Conservation (phyloP, 768 basidiomycete species). For the Hebeloma cylindrosporum region DNA sequence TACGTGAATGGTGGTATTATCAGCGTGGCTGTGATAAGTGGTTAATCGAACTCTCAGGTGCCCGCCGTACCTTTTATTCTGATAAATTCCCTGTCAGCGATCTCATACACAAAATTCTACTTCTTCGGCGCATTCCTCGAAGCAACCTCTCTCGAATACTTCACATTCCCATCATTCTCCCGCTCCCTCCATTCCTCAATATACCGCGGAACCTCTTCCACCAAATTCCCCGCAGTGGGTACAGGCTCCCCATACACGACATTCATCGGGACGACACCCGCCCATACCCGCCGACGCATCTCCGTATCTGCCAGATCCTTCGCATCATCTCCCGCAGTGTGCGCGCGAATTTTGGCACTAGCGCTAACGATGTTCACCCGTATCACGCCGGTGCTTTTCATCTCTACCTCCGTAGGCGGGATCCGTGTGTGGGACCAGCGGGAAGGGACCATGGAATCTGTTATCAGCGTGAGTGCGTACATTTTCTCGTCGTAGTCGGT, state of each 20-base stretch:
- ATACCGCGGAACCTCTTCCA: constrained; percentile 15
- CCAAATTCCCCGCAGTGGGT: constrained; percentile 19
- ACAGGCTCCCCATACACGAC: constrained; percentile 20
- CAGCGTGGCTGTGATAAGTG: too few species aligned
- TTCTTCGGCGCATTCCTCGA: constrained; percentile 5
- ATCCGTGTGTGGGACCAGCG: constrained; percentile 28
- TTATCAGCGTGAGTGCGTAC: constrained; percentile 25
- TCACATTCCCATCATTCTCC: constrained; percentile 13
- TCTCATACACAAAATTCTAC: too few species aligned
- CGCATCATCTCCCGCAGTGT: constrained; percentile 21
- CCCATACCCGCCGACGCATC: constrained; percentile 23
- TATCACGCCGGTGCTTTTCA: constrained; percentile 24
- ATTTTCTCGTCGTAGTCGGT: constrained; percentile 23
- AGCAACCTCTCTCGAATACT: constrained; percentile 8
- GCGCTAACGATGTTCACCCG: constrained; percentile 29
- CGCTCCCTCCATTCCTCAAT: constrained; percentile 11
- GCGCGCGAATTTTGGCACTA: constrained; percentile 27
- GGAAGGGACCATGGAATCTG: constrained; percentile 21
- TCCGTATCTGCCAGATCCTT: constrained; percentile 21
- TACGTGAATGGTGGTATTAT: too few species aligned
- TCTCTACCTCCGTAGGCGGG: constrained; percentile 25
- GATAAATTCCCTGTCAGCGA: too few species aligned
- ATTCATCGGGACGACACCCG: constrained; percentile 22
- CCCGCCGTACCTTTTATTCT: too few species aligned
- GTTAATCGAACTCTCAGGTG: too few species aligned